A percentile compares a stretch with the other conserved stretches of the same genome.
Conservation (phyloP, 192 early-diverging fungal species). For the Phlyctochytrium bullatum region DNA sequence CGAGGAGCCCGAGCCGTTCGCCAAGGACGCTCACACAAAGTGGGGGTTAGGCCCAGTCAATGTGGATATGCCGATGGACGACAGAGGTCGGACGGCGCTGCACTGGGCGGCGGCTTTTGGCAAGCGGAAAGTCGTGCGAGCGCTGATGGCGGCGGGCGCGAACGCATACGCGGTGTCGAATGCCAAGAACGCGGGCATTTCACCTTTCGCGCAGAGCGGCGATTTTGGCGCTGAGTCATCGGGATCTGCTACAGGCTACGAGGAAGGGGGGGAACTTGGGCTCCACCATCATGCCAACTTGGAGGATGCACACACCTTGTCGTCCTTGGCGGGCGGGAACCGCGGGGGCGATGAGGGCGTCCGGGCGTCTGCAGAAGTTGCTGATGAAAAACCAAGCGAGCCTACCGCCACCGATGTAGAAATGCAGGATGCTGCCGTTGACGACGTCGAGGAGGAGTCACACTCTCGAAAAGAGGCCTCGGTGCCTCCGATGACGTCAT, state of each 20-base stretch:
- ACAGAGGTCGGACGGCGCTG: constrained; percentile 13
- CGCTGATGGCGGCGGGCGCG: constrained; percentile 14
- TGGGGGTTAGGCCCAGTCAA: constrained; percentile 3
- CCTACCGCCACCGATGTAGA: not conserved
- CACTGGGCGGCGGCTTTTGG: constrained; percentile 28
- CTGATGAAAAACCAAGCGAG: not conserved
- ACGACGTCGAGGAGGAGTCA: no score
- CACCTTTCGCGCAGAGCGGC: not conserved
- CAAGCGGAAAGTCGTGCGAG: not conserved
- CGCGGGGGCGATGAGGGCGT: not conserved
- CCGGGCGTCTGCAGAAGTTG: not conserved
- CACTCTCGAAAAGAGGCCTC: no score
- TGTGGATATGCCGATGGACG: constrained; percentile 25
- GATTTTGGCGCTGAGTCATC: no score
- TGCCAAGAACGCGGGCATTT: no score
- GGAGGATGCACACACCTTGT: no score
- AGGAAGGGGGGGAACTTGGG: no score
- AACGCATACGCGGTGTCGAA: constrained; percentile 4
- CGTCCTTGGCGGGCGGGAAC: no score
- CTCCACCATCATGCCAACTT: no score
- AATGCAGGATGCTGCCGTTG: not conserved
- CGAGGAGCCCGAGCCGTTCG: not conserved
- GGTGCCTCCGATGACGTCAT: no score
- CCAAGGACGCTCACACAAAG: not conserved
- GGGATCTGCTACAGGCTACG: no score